Evolutionary conservation across 2,329 filamentous ascomycete genomes (phyloP).

Genomic region (Epichloe typhina): DNA sequence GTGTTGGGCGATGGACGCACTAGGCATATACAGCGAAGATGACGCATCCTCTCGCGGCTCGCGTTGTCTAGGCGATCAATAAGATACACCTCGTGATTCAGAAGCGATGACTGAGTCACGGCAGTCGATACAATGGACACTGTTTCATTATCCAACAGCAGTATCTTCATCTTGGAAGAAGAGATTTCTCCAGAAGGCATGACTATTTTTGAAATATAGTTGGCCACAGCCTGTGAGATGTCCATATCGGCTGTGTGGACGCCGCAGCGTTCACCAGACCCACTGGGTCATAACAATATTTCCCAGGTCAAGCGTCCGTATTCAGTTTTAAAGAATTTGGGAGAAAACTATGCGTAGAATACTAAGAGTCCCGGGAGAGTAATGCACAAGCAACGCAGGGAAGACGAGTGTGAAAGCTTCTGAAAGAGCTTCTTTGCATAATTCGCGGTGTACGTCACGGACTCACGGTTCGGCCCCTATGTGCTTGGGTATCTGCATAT

Average conservation of each 20-base stretch:
- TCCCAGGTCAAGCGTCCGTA: not conserved
- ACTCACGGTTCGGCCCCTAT: not conserved
- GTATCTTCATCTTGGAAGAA: slow-evolving; percentile 93
- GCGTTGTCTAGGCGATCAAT: slow-evolving; percentile 90
- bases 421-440: not conserved
- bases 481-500: slow-evolving; percentile 2
- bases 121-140: slow-evolving; percentile 89
- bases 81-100: slow-evolving; percentile 95
- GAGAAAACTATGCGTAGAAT: not conserved
- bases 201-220: slow-evolving; percentile 95
- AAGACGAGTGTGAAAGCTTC: not conserved
- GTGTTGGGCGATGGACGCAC: slow-evolving; percentile 85
- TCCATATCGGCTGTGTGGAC: slow-evolving; percentile 50
- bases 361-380: too few relatives aligned
- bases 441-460: not conserved
- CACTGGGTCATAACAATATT: not conserved
- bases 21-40: slow-evolving; percentile 86
- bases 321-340: not conserved
- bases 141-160: slow-evolving; percentile 87
- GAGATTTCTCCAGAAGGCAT: slow-evolving; percentile 55
- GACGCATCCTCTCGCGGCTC: slow-evolving; percentile 91
- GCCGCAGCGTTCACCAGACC: not conserved
- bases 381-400: not conserved
- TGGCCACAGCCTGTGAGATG: slow-evolving; percentile 79
- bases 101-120: slow-evolving; percentile 84